phyloP scores from a whole-genome alignment of 345 rosid genomes.

The Noccaea caerulescens region DNA sequence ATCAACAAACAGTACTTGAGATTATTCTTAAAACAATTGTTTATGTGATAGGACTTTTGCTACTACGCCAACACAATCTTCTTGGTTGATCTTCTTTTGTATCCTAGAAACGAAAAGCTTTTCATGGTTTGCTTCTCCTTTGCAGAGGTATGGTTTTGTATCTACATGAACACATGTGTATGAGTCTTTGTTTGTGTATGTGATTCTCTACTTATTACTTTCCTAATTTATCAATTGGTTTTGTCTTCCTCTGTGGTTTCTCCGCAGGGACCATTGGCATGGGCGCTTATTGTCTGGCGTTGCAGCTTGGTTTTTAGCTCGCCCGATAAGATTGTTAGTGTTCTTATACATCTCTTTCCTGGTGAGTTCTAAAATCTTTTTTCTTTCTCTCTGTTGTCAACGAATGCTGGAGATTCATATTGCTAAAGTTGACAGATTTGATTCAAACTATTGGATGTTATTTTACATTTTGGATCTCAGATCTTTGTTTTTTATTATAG shows the following conservation, averaged over 20 bases:
- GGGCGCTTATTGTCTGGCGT: slow-evolving; percentile 98
- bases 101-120: slow-evolving; percentile 83
- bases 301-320: slow-evolving; percentile 98
- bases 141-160: slow-evolving; percentile 70
- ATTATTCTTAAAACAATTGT: background rate
- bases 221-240: slow-evolving; percentile 11
- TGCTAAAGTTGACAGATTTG: background rate
- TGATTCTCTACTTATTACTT: background rate
- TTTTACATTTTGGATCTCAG: background rate
- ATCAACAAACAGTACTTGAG: background rate
- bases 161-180: slow-evolving; percentile 14
- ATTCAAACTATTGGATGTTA: no score
- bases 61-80: slow-evolving; percentile 96
- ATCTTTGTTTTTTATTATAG: background rate
- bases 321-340: slow-evolving; percentile 90
- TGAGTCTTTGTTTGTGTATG: background rate
- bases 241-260: slow-evolving; percentile 21
- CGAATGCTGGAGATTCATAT: background rate
- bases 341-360: slow-evolving; percentile 95
- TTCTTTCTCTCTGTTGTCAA: background rate
- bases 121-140: slow-evolving; percentile 98
- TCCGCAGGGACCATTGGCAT: slow-evolving; percentile 90
- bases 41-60: slow-evolving; percentile 78
- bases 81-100: slow-evolving; percentile 81
- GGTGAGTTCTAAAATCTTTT: slow-evolving; percentile 55